Percentiles rank a stretch among this genome's conserved stretches.
Evolutionary conservation across 176 grass and related monocot genomes (phyloP).

Genomic region (Aegilops speltoides): DNA sequence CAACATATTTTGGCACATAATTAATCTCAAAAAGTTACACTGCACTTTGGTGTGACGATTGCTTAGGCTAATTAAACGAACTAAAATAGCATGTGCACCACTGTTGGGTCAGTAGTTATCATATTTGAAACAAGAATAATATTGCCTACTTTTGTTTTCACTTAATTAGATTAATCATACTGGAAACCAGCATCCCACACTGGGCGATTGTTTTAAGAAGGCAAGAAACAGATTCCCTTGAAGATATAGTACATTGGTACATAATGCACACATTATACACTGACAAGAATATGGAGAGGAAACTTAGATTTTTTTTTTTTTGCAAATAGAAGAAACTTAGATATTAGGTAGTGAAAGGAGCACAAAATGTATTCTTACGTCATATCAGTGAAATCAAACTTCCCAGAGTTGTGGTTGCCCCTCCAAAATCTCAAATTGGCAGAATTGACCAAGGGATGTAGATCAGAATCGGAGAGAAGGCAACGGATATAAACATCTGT

Average conservation of each 20-base stretch:
- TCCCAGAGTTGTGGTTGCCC: conserved; percentile 54
- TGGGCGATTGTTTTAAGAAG: not conserved
- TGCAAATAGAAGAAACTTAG: not conserved
- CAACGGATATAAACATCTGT: conserved; percentile 41
- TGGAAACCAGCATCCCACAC: not conserved
- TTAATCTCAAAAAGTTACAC: not conserved
- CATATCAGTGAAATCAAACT: conserved; percentile 90
- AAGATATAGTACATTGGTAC: not conserved
- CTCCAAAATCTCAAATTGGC: conserved; percentile 36
- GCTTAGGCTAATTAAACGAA: not conserved
- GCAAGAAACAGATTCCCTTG: not conserved
- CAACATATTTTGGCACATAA: not conserved
- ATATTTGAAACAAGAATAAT: conserved; percentile 12
- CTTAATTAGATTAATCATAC: not conserved
- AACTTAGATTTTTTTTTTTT: not conserved
- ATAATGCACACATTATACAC: not conserved
- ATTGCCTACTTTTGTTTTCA: not conserved
- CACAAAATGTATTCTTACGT: conserved; percentile 66
- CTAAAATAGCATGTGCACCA: not conserved
- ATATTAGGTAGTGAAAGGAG: conserved; percentile 7
- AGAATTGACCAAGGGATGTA: conserved; percentile 28
- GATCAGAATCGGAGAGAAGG: conserved; percentile 39
- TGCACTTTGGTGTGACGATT: not conserved
- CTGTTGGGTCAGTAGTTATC: conserved; percentile 2
- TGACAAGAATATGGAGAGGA: not conserved